phyloP scores from a whole-genome alignment of 805 yeast species.

The Kazachstania martiniae region DNA sequence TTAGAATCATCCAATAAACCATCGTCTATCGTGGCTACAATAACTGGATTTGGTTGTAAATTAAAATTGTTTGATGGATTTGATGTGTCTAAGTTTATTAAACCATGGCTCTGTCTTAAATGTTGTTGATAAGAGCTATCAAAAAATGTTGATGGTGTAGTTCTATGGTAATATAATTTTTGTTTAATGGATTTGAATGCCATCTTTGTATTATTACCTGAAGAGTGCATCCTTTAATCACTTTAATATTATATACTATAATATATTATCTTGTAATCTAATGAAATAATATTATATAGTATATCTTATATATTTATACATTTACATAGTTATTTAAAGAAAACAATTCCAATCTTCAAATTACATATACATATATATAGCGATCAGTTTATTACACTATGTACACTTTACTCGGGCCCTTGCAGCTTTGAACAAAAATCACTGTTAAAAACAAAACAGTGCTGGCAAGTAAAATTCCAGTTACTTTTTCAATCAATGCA shows the following conservation, averaged over 20 bases:
- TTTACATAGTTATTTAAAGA: no score
- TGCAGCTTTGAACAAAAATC: no score
- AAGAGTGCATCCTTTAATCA: slow-evolving; percentile 3
- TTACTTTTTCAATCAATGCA: no score
- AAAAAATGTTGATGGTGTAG: slow-evolving; percentile 27
- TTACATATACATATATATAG: no score
- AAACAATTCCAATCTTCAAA: no score
- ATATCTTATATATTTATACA: no score
- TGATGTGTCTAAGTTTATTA: slow-evolving; percentile 16
- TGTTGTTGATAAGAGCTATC: slow-evolving; percentile 34
- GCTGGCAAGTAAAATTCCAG: no score
- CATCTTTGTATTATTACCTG: slow-evolving; percentile 18
- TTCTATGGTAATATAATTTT: slow-evolving; percentile 26
- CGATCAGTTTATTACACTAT: no score
- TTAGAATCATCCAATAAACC: slow-evolving; percentile 21
- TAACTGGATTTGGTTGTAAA: slow-evolving; percentile 27
- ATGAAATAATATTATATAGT: background rate
- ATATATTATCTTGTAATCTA: background rate
- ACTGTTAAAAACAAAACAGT: no score
- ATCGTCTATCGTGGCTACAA: slow-evolving; percentile 26
- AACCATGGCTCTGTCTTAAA: slow-evolving; percentile 29
- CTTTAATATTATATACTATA: background rate
- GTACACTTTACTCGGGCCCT: no score
- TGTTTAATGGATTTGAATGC: slow-evolving; percentile 33
- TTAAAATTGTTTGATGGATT: background rate